Evolutionary conservation across 331 rosid species (phyloP).

Genomic region (Quercus tomentella): DNA sequence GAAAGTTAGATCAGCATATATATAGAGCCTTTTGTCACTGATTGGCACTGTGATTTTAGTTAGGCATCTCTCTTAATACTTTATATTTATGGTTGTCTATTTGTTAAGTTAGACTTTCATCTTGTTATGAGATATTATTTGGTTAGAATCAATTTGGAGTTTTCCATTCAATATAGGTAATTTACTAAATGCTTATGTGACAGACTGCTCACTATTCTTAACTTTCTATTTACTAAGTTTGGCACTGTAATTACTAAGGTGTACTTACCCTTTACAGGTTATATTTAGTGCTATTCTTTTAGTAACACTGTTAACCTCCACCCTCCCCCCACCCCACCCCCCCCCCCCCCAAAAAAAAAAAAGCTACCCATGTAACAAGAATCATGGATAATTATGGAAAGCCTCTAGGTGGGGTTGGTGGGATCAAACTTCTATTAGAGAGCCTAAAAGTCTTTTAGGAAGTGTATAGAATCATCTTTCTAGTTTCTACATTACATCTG

Average conservation of each 20-base stretch:
- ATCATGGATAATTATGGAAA: too few relatives aligned
- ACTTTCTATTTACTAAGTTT: slow-evolving; percentile 24
- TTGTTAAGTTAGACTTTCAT: slow-evolving; percentile 36
- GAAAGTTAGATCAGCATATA: slow-evolving; percentile 43
- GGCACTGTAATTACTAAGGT: slow-evolving; percentile 30
- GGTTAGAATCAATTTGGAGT: slow-evolving; percentile 31
- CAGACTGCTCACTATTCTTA: slow-evolving; percentile 11
- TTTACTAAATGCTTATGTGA: slow-evolving; percentile 23
- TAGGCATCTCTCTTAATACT: slow-evolving; percentile 26
- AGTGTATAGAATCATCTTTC: too few relatives aligned
- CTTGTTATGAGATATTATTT: slow-evolving; percentile 20
- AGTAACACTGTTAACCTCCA: not conserved
- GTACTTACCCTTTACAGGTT: slow-evolving; percentile 22
- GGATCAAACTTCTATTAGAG: too few relatives aligned
- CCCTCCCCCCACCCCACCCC: too few relatives aligned
- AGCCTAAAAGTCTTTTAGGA: too few relatives aligned
- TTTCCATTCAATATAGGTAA: slow-evolving; percentile 39
- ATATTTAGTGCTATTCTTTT: slow-evolving; percentile 27
- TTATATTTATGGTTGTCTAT: slow-evolving; percentile 18
- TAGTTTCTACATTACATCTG: too few relatives aligned
- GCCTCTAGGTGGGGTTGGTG: too few relatives aligned
- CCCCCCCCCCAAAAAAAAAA: too few relatives aligned
- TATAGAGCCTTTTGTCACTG: slow-evolving; percentile 37
- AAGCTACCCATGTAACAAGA: too few relatives aligned
- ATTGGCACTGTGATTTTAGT: slow-evolving; percentile 23